Evolutionary conservation across 371 early-diverging fungal genomes (phyloP).

Genomic region (Apophysomyces sp.): DNA sequence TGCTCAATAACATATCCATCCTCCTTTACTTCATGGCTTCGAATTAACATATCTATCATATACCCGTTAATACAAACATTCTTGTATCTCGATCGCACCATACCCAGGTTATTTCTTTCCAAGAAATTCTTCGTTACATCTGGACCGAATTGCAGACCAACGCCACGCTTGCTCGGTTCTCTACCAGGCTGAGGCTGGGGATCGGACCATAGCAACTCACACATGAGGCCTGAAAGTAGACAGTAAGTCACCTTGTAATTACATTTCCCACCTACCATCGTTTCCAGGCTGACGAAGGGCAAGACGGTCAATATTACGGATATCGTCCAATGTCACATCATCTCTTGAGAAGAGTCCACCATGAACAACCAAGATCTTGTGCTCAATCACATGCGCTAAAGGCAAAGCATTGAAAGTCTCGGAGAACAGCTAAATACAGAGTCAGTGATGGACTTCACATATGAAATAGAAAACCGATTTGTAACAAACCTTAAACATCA

Average conservation of each 20-base stretch:
- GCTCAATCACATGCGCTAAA: conserved; percentile 87
- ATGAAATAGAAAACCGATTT: neutral
- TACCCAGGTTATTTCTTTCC: conserved; percentile 77
- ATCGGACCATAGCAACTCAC: conserved; percentile 98
- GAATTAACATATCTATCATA: conserved; percentile 78
- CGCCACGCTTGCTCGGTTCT: conserved; percentile 87
- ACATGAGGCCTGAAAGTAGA: conserved; percentile 68
- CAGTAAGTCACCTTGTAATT: neutral
- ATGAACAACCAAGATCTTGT: conserved; percentile 96
- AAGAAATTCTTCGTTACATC: conserved; percentile 95
- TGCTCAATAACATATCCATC: conserved; percentile 94
- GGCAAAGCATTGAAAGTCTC: conserved; percentile 96
- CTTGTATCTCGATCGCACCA: neutral
- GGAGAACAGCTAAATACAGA: conserved; percentile 67
- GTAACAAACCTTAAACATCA: conserved; percentile 70
- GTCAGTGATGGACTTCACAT: neutral
- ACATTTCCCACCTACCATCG: conserved; percentile 29
- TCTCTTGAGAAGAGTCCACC: conserved; percentile 96
- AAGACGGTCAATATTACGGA: conserved; percentile 88
- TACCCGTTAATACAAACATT: neutral
- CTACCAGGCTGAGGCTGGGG: conserved; percentile 73
- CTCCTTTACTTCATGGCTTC: conserved; percentile 97
- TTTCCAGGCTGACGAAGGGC: conserved; percentile 73
- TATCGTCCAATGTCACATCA: conserved; percentile 90
- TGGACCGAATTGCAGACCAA: conserved; percentile 95